phyloP scores from a whole-genome alignment of 371 early-diverging fungal species.

The Saksenaea vasiformis region DNA sequence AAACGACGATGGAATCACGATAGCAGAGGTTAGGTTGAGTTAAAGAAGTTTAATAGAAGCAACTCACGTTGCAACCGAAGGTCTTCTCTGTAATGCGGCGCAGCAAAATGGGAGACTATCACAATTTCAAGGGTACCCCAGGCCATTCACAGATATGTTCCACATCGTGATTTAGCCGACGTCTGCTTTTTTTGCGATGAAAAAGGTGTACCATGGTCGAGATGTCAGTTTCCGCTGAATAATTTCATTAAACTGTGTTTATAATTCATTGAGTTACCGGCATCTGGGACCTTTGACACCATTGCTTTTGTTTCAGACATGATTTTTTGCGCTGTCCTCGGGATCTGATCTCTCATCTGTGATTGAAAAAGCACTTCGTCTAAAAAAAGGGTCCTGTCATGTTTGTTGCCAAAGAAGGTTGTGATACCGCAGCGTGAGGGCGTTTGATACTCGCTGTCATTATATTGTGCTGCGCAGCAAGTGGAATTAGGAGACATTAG shows the following conservation, averaged over 20 bases:
- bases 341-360: background rate
- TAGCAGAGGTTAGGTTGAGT: too few species aligned
- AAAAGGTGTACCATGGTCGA: background rate
- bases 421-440: background rate
- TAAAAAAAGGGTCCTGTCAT: conserved; percentile 1
- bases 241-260: background rate
- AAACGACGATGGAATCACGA: too few species aligned
- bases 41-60: too few species aligned
- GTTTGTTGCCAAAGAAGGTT: background rate
- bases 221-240: background rate
- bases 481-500: too few species aligned
- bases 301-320: background rate
- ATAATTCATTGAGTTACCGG: conserved; percentile 4
- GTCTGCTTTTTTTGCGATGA: background rate
- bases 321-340: background rate
- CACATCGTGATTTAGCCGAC: too few species aligned
- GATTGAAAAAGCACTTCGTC: background rate
- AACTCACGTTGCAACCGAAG: too few species aligned
- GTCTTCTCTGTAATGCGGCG: too few species aligned
- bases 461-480: too few species aligned
- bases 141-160: too few species aligned
- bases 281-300: background rate
- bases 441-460: background rate
- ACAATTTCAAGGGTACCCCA: too few species aligned
- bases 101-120: too few species aligned